These are phyloP conservation scores for Solanum gracilifrons DNA, from an alignment of 257 asterid genomes.

Conservation along the genomic window DNA sequence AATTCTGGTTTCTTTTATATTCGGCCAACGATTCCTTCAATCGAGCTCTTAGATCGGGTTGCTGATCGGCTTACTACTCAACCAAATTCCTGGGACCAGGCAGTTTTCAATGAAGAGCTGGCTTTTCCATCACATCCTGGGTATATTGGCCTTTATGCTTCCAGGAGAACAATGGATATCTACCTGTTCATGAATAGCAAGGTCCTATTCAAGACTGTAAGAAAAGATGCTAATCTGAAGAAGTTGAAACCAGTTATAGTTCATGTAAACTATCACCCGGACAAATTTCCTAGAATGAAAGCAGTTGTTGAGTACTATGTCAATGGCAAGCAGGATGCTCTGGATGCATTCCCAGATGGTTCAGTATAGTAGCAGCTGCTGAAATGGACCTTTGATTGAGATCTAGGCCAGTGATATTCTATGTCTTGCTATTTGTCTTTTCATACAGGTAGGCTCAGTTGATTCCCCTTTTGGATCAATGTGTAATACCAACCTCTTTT, in stretches of 20 bases:
- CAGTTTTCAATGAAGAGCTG: conserved; percentile 18
- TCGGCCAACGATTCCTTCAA: conserved; percentile 16
- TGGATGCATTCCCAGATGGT: conserved; percentile 20
- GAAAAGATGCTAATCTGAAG: conserved; percentile 11
- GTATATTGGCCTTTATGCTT: conserved; percentile 15
- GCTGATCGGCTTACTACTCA: conserved; percentile 15
- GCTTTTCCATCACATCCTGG: conserved; percentile 19
- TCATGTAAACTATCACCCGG: conserved; percentile 21
- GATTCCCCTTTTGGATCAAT: background rate
- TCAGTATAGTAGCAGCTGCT: background rate
- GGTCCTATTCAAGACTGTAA: conserved; percentile 16
- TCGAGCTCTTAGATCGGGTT: conserved; percentile 17
- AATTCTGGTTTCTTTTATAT: conserved; percentile 19
- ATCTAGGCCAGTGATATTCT: background rate
- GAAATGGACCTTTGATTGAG: background rate
- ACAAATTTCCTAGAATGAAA: conserved; percentile 17
- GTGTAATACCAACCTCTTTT: background rate
- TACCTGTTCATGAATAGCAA: conserved; percentile 21
- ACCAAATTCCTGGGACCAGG: conserved; percentile 18
- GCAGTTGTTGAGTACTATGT: conserved; percentile 20
- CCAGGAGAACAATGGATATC: conserved; percentile 20
- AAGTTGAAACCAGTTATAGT: conserved; percentile 18
- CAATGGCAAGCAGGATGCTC: conserved; percentile 14
- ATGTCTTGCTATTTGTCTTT: background rate
- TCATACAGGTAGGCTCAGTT: background rate